Base-by-base conservation (phyloP, 805 yeast species). In the Pichia deserticola region DNA sequence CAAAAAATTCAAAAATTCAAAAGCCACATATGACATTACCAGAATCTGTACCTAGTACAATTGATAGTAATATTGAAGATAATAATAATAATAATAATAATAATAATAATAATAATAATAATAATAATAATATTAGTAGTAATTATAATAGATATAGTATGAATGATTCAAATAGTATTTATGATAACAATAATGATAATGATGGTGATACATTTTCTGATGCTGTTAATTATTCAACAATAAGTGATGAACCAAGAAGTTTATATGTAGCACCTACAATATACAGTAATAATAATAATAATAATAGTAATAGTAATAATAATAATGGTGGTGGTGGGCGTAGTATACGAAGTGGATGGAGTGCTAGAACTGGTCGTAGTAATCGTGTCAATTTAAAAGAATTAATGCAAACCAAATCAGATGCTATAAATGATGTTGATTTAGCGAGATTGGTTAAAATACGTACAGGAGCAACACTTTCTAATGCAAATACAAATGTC, bases 321-420 rank as follows among this genome's bases (percentile, higher is more conserved):
- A 30, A 30, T 30, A 30, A 30, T 30, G 32, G 32, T 30, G 32
- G 47, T 15, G 40, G 39, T 28, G 42, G 27, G 27, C 37, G 40
- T 15, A 45, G 52, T 33, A 6, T 41, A 5, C 40, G 44, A 5
- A 45, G 45, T 30, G 49, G 37, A 1, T 32, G 46, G 42, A 48
- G 51, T 11, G 15, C 35, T 20, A 15, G 47, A 35, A 48, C 44
- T 29, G 47, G 47, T 3, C 40, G 40, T 25, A 43, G 32, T 36
- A 39, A 34, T 13, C 49, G 40, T 12, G 32, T 42, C 1, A 50
- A 45, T 38, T 32, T 50, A 10, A 27, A 28, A 10, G 49, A 50
- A 11, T 40, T 50, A 20, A 50, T 45, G 12, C 27, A 40, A 15
- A 20, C 36, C 8, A 33, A 36, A 20, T 6, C n/a, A 5, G 30